Evolutionary conservation across 225 moss, liverwort and hornwort species (phyloP), one percentile per base, ranked within the genome.

Genomic region (Polytrichum formosum): DNA sequence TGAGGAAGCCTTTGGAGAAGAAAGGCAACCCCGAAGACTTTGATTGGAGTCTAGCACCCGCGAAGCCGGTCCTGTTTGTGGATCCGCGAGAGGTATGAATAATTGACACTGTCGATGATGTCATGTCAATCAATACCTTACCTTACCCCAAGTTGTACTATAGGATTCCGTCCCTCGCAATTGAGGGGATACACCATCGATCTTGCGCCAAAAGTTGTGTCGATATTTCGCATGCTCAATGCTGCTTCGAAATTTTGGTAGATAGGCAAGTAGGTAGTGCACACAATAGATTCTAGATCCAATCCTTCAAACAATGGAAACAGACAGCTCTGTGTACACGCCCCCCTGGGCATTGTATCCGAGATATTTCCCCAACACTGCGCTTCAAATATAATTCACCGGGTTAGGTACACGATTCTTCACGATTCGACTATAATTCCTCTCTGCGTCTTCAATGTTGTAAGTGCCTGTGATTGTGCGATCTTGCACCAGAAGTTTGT

Each of bases 1-100:
- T 96, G 5, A 74, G 56, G 20, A 46, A 29, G 53, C 53, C 58
- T 35, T 19, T 10, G 26, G 21, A 28, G 18, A 46, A 70, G 22
- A 27, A 66, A 8, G 31, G 55, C 6, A 65, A 26, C 19, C 28
- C 78, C 76, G 76, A 33, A 65, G 80, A 72, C 61, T 83, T 62
- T 64, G 88, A 93, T 63, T 96, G 91, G 96, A 85, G 86, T 18
- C 80, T 72, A 67, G 78, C 87, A 19, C 84, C 88, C 22, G 55
- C 83, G 53, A 76, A 82, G 22, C 78, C 88, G n/a, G 74, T 89
- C n/a, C 84, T 96, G 73, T 96, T 96, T 31, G 88, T 96, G 68
- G 96, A 96, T 76, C 96, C 96, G 8, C 90, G 96, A 71, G 96
- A 96, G 77, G 91, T 91, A 53, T 96, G 87, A 84, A 6, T 16